Conservation (phyloP, 2,329 filamentous ascomycete species). For the Fusarium lyarnte region DNA sequence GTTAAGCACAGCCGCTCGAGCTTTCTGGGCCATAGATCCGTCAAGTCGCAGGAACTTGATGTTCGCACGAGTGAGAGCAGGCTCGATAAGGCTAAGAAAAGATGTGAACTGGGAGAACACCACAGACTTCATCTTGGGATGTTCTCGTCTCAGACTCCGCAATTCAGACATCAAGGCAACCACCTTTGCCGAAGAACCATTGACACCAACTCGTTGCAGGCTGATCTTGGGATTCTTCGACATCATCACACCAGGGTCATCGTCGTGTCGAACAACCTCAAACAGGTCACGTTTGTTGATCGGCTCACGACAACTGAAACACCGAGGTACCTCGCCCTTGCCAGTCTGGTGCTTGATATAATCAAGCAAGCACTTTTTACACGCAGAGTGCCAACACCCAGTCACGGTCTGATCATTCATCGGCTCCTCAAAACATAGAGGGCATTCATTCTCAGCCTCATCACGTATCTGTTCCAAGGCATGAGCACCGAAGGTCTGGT, state of each 20-base stretch:
- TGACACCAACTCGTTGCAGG: conserved; percentile 68
- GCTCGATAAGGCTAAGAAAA: conserved; percentile 90
- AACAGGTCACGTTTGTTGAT: conserved; percentile 89
- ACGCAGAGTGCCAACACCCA: conserved; percentile 97
- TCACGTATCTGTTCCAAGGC: conserved; percentile 91
- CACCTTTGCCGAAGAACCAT: conserved; percentile 87
- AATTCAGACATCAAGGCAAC: conserved; percentile 81
- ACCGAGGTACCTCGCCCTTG: conserved; percentile 78
- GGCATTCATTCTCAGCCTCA: conserved; percentile 89
- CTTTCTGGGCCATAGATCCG: conserved; percentile 87
- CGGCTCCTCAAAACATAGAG: conserved; percentile 93
- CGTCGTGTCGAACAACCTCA: conserved; percentile 85
- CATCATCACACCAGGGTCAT: conserved; percentile 57
- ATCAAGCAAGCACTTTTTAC: conserved; percentile 89
- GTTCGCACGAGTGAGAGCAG: conserved; percentile 75
- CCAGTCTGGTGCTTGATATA: conserved; percentile 89
- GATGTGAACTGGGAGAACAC: conserved; percentile 98
- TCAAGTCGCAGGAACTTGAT: conserved; percentile 90
- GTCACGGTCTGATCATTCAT: conserved; percentile 96
- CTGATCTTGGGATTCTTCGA: conserved; percentile 63
- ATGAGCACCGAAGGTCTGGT: conserved; percentile 77
- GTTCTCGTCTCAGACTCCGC: conserved; percentile 70
- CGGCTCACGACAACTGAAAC: conserved; percentile 88
- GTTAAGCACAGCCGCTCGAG: conserved; percentile 78
- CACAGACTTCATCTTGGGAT: conserved; percentile 83